Evolutionary conservation across 768 basidiomycete genomes (phyloP).

Genomic region (Suillus placidus): DNA sequence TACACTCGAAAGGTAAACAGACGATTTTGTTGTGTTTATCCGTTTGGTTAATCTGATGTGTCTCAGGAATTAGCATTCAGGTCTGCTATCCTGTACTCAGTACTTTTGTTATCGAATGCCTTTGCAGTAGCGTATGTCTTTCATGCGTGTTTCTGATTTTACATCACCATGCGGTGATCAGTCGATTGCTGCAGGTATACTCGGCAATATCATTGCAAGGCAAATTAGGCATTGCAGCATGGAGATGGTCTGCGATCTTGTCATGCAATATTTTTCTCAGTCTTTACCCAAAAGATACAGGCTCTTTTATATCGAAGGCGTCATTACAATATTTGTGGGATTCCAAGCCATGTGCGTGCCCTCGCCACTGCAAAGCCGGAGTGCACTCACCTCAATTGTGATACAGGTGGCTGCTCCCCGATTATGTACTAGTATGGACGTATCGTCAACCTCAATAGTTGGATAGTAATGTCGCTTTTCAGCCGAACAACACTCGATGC

Average conservation of each 20-base stretch:
- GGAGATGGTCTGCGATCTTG: slow-evolving; percentile 52
- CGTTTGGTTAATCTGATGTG: not conserved
- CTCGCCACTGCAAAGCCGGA: not conserved
- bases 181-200: slow-evolving; percentile 75
- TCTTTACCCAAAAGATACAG: slow-evolving; percentile 33
- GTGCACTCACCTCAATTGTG: not conserved
- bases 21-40: not conserved
- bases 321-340: slow-evolving; percentile 63
- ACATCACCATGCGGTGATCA: slow-evolving; percentile 23
- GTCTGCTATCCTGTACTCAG: slow-evolving; percentile 60
- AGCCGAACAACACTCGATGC: slow-evolving; percentile 70
- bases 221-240: slow-evolving; percentile 62
- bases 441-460: not conserved
- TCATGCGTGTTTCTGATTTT: not conserved
- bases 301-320: slow-evolving; percentile 75
- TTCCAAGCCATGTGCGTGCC: slow-evolving; percentile 50
- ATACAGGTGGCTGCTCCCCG: slow-evolving; percentile 57
- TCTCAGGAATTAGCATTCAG: slow-evolving; percentile 61
- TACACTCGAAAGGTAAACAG: slow-evolving; percentile 25
- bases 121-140: slow-evolving; percentile 60
- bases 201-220: slow-evolving; percentile 73
- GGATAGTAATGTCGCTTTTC: not conserved
- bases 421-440: slow-evolving; percentile 55
- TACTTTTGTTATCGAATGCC: slow-evolving; percentile 63
- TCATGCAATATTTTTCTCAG: slow-evolving; percentile 1